Percentiles rank a stretch among this genome's conserved stretches.
phyloP scores from a whole-genome alignment of 805 yeast species.

The Limtongozyma cylindracea region DNA sequence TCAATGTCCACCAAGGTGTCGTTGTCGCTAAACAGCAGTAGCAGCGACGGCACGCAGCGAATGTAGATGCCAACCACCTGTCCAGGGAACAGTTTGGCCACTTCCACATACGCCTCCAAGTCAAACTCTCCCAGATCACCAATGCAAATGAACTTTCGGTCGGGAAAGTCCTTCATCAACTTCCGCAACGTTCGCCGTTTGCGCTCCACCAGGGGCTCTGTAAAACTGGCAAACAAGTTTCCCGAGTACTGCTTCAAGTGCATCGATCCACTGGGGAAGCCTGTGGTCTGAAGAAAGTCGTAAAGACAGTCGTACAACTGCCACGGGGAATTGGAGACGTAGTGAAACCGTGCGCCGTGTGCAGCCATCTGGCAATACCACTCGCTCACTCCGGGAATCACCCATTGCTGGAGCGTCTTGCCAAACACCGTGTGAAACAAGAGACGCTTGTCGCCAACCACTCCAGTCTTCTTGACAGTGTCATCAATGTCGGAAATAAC shows the following conservation, averaged over 20 bases:
- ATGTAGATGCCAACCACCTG: slow-evolving; percentile 57
- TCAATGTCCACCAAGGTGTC: slow-evolving; percentile 6
- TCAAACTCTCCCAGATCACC: slow-evolving; percentile 97
- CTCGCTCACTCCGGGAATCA: slow-evolving; percentile 43
- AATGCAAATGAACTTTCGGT: slow-evolving; percentile 53
- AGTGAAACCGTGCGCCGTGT: slow-evolving; percentile 64
- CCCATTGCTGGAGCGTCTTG: slow-evolving; percentile 36
- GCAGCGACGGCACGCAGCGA: slow-evolving; percentile 45
- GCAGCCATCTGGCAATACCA: too few species aligned
- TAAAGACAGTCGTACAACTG: slow-evolving; percentile 46
- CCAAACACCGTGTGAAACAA: slow-evolving; percentile 58
- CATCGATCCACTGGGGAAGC: slow-evolving; percentile 59
- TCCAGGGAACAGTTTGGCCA: slow-evolving; percentile 35
- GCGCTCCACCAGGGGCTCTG: slow-evolving; percentile 72
- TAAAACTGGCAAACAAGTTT: slow-evolving; percentile 49
- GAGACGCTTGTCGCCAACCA: slow-evolving; percentile 66
- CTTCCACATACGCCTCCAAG: slow-evolving; percentile 64
- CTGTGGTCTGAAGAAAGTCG: slow-evolving; percentile 26
- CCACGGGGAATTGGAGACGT: slow-evolving; percentile 92
- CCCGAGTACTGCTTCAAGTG: slow-evolving; percentile 81
- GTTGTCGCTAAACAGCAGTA: too few species aligned
- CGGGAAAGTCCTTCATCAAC: slow-evolving; percentile 48
- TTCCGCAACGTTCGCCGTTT: slow-evolving; percentile 40
- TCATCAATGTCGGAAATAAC: slow-evolving; percentile 87
- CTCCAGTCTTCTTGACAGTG: slow-evolving; percentile 78